A percentile compares a stretch with the other conserved stretches of the same genome.
Conservation (phyloP, 495 filamentous ascomycete genomes). For the Geoglossum glabrum region DNA sequence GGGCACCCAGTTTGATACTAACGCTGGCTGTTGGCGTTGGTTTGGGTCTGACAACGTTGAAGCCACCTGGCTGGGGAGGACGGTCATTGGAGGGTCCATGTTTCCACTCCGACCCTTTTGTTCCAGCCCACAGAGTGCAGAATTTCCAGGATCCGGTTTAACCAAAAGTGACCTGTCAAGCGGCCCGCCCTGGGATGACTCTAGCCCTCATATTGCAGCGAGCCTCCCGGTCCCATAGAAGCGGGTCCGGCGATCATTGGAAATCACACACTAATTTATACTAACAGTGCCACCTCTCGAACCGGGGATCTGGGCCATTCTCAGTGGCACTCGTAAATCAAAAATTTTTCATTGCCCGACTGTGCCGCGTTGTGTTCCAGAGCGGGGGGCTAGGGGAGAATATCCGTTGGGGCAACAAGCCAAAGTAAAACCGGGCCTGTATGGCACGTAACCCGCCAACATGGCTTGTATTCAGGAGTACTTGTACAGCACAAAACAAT, state of each 20-base stretch:
- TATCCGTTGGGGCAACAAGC: background rate
- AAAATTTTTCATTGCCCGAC: background rate
- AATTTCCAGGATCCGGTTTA: background rate
- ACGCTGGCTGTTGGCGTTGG: background rate
- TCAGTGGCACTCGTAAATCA: background rate
- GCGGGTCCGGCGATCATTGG: constrained; percentile 1
- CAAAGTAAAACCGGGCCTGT: no score
- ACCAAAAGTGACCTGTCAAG: background rate
- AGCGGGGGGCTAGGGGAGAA: background rate
- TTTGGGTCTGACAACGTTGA: background rate
- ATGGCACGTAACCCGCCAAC: background rate
- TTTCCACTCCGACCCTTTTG: background rate
- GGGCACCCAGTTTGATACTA: background rate
- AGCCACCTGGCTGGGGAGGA: background rate
- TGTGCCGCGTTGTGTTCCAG: background rate
- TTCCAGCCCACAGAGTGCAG: background rate
- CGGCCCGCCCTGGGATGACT: background rate
- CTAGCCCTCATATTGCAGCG: background rate
- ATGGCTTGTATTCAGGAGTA: background rate
- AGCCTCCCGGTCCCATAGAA: background rate
- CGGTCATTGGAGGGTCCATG: background rate
- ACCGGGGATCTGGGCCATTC: background rate
- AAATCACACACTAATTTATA: background rate
- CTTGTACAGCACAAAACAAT: no score
- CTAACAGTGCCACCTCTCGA: background rate